Evolutionary conservation across 139 green algal species (phyloP), one percentile per base, ranked within the genome.

Genomic region (Coccomyxa sp.): DNA sequence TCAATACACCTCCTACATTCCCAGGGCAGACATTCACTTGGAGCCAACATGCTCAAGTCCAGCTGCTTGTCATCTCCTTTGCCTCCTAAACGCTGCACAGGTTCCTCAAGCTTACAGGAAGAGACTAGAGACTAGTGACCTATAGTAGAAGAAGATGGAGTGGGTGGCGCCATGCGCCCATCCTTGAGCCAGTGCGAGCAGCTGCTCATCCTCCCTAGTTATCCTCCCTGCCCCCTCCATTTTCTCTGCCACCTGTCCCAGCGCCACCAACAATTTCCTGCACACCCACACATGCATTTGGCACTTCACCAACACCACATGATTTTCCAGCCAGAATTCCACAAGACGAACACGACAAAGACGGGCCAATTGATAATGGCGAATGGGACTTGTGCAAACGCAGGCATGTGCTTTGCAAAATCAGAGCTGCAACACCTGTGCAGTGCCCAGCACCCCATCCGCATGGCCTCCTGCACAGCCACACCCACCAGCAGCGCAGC

Each of bases 141-240:
- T 86, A 58, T 83, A 76, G 67, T 38, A 83, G 28, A 86, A 86
- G 67, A 86, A 82, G 14, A 86, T 25, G 1, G 88, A 84, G 71
- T 92, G 87, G 13, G 83, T 82, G 59, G 78, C 82, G 12, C 81
- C 85, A 76, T 92, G 88, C 10, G 63, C 80, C 38, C 91, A 79
- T 59, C 88, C 88, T n/a, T 92, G 79, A 27, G 85, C 83, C 13
- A 91, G 58, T n/a, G 88, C 71, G 30, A 92, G 83, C 45, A 71
- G 59, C 23, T 90, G 83, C 45, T 84, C 68, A 67, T 92, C 88
- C 13, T 76, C 45, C 12, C 45, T 23, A 25, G 51, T 83, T 4
- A 92, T 68, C 21, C 60, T 25, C 1, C 79, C 60, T 38, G 81
- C 84, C 31, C 17, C 63, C 58, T 81, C 67, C 60, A 86, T 76